phyloP scores from a whole-genome alignment of 2,329 filamentous ascomycete species.

The Trichoderma sp. region DNA sequence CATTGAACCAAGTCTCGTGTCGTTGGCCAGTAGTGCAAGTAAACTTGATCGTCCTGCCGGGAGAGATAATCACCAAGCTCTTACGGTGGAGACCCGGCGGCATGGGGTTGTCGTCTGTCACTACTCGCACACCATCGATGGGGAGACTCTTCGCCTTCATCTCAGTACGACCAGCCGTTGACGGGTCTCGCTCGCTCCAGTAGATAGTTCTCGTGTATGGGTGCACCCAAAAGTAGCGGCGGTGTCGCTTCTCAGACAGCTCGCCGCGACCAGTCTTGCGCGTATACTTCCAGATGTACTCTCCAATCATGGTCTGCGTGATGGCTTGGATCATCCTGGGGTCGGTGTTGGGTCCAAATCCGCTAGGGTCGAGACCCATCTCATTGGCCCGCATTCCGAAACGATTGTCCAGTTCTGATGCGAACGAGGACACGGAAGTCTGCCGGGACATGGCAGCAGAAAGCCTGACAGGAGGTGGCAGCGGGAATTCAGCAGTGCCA shows the following conservation, averaged over 20 bases:
- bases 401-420: conserved; percentile 85
- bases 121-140: conserved; percentile 89
- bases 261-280: conserved; percentile 88
- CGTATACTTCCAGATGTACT: conserved; percentile 99
- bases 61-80: conserved; percentile 87
- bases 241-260: conserved; percentile 85
- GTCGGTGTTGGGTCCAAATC: conserved; percentile 75
- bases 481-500: conserved; percentile 50
- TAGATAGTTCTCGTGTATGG: conserved; percentile 95
- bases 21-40: conserved; percentile 91
- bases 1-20: conserved; percentile 99
- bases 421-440: conserved; percentile 93
- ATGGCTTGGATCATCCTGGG: conserved; percentile 99
- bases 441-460: conserved; percentile 44
- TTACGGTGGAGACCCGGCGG: conserved; percentile 93
- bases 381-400: conserved; percentile 73
- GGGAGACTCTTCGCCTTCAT: conserved; percentile 83
- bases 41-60: conserved; percentile 86
- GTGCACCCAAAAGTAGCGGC: conserved; percentile 98
- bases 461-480: conserved; percentile 41
- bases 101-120: conserved; percentile 92
- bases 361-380: conserved; percentile 54
- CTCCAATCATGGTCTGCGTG: conserved; percentile 99
- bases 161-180: conserved; percentile 73
- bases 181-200: conserved; percentile 92